Evolutionary conservation across 73 alveolate species (phyloP).

Genomic region (Paramecium tetraurelia): DNA sequence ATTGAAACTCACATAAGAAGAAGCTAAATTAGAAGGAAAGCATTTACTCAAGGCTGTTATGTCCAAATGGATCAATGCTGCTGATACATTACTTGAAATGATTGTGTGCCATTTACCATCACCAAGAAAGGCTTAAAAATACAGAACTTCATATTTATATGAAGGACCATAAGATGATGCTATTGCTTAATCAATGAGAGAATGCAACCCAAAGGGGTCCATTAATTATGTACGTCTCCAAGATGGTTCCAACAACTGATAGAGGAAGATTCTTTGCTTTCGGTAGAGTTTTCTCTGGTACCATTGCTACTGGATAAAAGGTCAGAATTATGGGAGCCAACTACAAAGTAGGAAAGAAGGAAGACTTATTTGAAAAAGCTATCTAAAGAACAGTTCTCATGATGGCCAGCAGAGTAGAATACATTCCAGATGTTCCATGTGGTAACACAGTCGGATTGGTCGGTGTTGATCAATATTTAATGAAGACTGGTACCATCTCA

Average conservation of each 20-base stretch:
- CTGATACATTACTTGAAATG: slow-evolving; percentile 98
- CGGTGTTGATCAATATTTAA: slow-evolving; percentile 93
- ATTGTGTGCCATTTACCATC: slow-evolving; percentile 98
- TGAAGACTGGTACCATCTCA: slow-evolving; percentile 98
- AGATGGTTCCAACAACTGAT: slow-evolving; percentile 98
- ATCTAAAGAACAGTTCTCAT: slow-evolving; percentile 96
- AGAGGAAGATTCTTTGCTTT: slow-evolving; percentile 99
- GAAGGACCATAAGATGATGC: slow-evolving; percentile 99
- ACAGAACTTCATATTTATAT: slow-evolving; percentile 97
- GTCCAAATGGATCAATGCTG: slow-evolving; percentile 98
- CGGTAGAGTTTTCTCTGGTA: slow-evolving; percentile 99
- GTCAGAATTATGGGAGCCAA: slow-evolving; percentile 99
- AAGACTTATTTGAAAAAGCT: slow-evolving; percentile 91
- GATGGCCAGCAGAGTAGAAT: slow-evolving; percentile 92
- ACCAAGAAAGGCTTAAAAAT: slow-evolving; percentile 95
- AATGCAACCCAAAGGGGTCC: slow-evolving; percentile 99
- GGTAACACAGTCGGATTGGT: slow-evolving; percentile 98
- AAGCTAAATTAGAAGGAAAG: slow-evolving; percentile 74
- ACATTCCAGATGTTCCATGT: slow-evolving; percentile 96
- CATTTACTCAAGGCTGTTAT: slow-evolving; percentile 81
- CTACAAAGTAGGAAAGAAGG: slow-evolving; percentile 97
- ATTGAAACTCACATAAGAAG: slow-evolving; percentile 92
- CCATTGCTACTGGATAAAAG: slow-evolving; percentile 95
- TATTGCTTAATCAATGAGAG: slow-evolving; percentile 90
- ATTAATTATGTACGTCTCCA: slow-evolving; percentile 97